These are phyloP conservation scores for Ceratobasidium theobromae DNA, from an alignment of 1,284 basidiomycete genomes.

Conservation along the genomic window DNA sequence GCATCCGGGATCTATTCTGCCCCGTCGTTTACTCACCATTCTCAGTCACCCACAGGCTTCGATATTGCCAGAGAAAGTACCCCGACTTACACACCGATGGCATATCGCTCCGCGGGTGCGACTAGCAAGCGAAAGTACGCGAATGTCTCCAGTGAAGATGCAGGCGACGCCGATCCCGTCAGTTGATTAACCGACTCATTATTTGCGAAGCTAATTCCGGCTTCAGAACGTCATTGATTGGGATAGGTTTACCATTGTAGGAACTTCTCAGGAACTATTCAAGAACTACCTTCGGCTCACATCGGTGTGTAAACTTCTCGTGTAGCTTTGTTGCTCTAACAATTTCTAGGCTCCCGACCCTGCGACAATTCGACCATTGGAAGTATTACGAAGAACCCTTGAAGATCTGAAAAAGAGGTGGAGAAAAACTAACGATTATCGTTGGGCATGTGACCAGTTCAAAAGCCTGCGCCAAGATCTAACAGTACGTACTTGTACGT, in stretches of 20 bases:
- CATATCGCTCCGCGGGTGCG: slow-evolving; percentile 31
- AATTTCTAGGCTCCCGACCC: slow-evolving; percentile 83
- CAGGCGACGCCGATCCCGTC: slow-evolving; percentile 30
- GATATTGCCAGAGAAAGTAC: slow-evolving; percentile 29
- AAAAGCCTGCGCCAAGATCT: slow-evolving; percentile 97
- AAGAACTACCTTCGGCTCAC: slow-evolving; percentile 96
- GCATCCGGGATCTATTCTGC: slow-evolving; percentile 31
- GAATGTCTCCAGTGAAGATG: slow-evolving; percentile 27
- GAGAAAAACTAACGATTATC: slow-evolving; percentile 81
- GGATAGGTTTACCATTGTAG: slow-evolving; percentile 95
- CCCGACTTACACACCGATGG: slow-evolving; percentile 27
- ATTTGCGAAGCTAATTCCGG: neutral
- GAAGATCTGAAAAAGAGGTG: slow-evolving; percentile 87
- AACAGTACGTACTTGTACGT: slow-evolving; percentile 64
- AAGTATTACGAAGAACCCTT: slow-evolving; percentile 83
- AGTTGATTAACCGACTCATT: neutral
- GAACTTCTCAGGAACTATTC: slow-evolving; percentile 84
- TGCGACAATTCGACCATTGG: slow-evolving; percentile 87
- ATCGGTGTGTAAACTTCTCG: slow-evolving; percentile 58
- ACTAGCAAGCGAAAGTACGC: slow-evolving; percentile 29
- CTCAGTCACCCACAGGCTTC: slow-evolving; percentile 28
- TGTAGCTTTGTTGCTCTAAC: neutral
- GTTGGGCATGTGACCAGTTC: slow-evolving; percentile 97
- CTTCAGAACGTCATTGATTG: slow-evolving; percentile 91
- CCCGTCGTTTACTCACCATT: slow-evolving; percentile 31